Evolutionary conservation across 306 rosid genomes (phyloP), one percentile per base, ranked within the genome.

Genomic region (Fragaria vesca): DNA sequence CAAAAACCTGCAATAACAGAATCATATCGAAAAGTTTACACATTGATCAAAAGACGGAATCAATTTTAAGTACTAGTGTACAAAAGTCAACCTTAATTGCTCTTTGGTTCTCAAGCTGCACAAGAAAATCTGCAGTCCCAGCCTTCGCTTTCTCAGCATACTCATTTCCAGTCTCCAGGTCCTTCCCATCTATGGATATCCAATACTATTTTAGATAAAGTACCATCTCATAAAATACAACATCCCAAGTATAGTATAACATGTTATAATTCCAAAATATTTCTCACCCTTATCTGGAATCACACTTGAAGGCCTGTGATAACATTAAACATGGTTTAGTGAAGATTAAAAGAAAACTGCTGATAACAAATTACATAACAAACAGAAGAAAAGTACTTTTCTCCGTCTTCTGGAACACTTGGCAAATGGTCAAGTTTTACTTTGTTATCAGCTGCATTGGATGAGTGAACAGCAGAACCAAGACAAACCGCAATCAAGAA

Each of bases 401-500:
- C 74, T 76, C 75, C 83, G 40, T 69, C 84, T 72, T 68, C 83
- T 18, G 60, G 48, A 74, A 78, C 80, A 61, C 50, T 77, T 16
- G 91, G 40, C 69, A 82, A 78, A 34, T 50, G 42, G 0, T 82
- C 60, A 66, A 94, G 97, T 86, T 94, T 94, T 74, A 75, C 88
- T 74, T 88, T 83, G 63, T 91, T 89, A 85, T 94, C 98, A 76
- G 91, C 84, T 61, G 89, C 86, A 81, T 94, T 94, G 77, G 98
- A 94, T 74, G 96, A 81, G 86, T 94, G 97, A 78, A 94, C 93
- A 75, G 87, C 87, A 75, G 93, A 89, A 60, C 96, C 98, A 67
- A 91, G 88, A 83, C 93, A 94, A 72, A 91, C 97, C 2, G 97
- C 98, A 34, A 91, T 70, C 82, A 94, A 83, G 86, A 94, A 94